Conservation (phyloP, 1,284 basidiomycete species). For the Wolfiporia cocos region DNA sequence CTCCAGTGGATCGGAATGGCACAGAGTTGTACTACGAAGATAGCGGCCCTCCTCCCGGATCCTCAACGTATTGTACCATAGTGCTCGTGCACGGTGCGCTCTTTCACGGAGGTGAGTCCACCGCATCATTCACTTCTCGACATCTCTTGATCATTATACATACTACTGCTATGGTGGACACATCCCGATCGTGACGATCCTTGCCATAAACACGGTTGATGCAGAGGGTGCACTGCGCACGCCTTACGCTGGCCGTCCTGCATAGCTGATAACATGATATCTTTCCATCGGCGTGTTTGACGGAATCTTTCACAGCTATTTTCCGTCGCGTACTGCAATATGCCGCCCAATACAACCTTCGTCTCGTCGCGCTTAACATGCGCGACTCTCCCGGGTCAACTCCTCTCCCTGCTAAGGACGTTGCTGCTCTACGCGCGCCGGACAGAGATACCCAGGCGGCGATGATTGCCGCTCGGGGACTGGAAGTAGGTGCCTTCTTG, state of each 20-base stretch:
- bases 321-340: constrained; percentile 3
- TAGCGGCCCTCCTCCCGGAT: background rate
- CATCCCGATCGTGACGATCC: too few species aligned
- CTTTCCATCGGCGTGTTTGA: too few species aligned
- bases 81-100: too few species aligned
- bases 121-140: too few species aligned
- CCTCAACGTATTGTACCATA: background rate
- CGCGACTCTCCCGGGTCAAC: constrained; percentile 10
- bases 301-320: too few species aligned
- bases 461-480: constrained; percentile 6
- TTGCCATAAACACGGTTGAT: too few species aligned
- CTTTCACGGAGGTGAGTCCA: too few species aligned
- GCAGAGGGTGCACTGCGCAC: too few species aligned
- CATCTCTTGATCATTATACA: too few species aligned
- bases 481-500: constrained; percentile 10
- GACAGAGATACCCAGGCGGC: constrained; percentile 2
- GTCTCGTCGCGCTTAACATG: constrained; percentile 6
- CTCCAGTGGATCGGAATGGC: background rate
- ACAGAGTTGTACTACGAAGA: background rate
- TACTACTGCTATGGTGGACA: too few species aligned
- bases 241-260: too few species aligned
- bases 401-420: constrained; percentile 2
- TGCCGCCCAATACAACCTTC: constrained; percentile 3
- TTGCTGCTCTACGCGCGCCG: constrained; percentile 1
- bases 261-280: too few species aligned